These are phyloP conservation scores for Daldinia loculata DNA, from an alignment of 495 filamentous ascomycete species.

Conservation along the genomic window DNA sequence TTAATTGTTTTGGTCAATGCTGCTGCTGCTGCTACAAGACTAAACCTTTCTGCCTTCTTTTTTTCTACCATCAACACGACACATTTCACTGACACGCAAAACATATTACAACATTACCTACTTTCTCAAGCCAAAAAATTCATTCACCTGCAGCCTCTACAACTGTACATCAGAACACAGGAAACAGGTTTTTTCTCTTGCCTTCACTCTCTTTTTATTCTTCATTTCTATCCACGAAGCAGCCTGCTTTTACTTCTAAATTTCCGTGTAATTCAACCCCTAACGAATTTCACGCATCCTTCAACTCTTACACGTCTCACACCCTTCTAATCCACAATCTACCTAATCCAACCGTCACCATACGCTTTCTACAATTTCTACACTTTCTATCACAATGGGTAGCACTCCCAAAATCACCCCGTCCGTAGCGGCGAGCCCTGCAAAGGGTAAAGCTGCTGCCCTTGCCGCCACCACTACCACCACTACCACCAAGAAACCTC, in stretches of 20 bases:
- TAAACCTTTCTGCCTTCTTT: constrained; percentile 4
- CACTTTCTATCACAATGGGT: constrained; percentile 43
- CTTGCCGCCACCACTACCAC: background rate
- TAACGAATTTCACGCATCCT: constrained; percentile 24
- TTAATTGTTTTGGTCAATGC: constrained; percentile 17
- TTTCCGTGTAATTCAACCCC: constrained; percentile 26
- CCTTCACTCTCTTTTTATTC: background rate
- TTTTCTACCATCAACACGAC: constrained; percentile 1
- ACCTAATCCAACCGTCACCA: background rate
- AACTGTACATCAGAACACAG: background rate
- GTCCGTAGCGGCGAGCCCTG: constrained; percentile 47
- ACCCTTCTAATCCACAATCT: constrained; percentile 7
- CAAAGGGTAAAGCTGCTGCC: constrained; percentile 40
- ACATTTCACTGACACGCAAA: constrained; percentile 6
- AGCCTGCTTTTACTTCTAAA: constrained; percentile 1
- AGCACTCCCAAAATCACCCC: constrained; percentile 39
- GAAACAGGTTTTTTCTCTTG: background rate
- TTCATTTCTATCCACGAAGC: background rate
- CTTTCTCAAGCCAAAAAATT: background rate
- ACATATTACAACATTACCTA: background rate
- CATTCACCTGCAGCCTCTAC: constrained; percentile 1
- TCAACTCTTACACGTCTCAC: constrained; percentile 8
- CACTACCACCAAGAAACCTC: constrained; percentile 24
- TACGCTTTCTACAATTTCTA: background rate
- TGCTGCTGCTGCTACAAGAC: background rate